Conservation (phyloP, 2,329 filamentous ascomycete genomes). For the Penicillium sp. region DNA sequence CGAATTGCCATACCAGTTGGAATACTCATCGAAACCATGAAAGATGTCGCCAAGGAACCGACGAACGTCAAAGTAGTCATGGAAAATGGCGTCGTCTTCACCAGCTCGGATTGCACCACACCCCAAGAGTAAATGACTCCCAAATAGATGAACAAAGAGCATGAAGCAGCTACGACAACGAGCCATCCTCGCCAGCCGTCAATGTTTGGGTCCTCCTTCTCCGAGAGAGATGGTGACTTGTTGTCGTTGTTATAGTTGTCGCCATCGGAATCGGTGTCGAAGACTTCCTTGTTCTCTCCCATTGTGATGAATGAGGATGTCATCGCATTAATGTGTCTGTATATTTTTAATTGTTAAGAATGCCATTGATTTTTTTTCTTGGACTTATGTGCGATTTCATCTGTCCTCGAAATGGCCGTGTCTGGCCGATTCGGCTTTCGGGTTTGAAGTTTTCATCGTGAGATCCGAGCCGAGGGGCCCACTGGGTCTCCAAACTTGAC, state of each 20-base stretch:
- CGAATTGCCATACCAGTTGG: constrained; percentile 11
- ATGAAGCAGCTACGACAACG: constrained; percentile 7
- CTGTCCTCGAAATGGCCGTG: constrained; percentile 1
- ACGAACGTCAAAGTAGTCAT: constrained; percentile 12
- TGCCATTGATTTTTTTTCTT: not conserved
- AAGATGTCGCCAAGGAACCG: constrained; percentile 10
- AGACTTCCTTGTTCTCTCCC: not conserved
- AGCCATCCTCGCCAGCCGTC: constrained; percentile 12
- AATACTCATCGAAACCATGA: constrained; percentile 13
- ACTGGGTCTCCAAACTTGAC: constrained; percentile 5
- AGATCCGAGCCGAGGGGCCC: constrained; percentile 2
- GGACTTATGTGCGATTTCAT: not conserved
- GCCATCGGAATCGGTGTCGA: not conserved
- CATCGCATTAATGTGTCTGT: not conserved
- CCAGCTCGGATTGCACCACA: constrained; percentile 6
- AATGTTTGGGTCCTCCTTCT: constrained; percentile 2
- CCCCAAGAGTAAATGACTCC: constrained; percentile 12
- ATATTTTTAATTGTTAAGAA: not conserved
- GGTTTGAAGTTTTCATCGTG: not conserved
- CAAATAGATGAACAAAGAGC: constrained; percentile 10
- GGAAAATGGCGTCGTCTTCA: constrained; percentile 8
- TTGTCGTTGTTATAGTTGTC: not conserved
- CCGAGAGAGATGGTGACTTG: not conserved
- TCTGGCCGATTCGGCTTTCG: constrained; percentile 3
- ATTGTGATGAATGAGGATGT: not conserved